Conservation (phyloP, 2,329 filamentous ascomycete genomes). For the Sporothrix euskadiensis region DNA sequence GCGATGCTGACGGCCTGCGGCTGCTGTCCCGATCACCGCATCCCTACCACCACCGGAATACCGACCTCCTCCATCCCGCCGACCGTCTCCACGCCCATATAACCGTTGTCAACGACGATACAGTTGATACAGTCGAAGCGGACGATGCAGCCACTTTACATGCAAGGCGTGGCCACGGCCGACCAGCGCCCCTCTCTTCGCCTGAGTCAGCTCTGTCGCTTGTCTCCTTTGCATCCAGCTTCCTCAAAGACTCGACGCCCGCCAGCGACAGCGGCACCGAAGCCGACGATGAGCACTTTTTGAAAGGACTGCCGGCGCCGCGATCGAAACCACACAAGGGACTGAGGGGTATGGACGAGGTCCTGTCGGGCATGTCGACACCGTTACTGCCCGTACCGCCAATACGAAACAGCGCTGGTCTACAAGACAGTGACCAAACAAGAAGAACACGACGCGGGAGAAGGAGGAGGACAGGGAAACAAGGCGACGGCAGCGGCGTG, state of each 20-base stretch:
- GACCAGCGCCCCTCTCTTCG: not conserved
- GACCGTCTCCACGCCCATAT: constrained; percentile 38
- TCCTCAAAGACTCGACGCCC: constrained; percentile 55
- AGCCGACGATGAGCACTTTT: constrained; percentile 88
- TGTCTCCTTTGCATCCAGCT: constrained; percentile 33
- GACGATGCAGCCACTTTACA: not conserved
- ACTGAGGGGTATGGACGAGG: constrained; percentile 62
- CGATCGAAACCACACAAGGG: constrained; percentile 74
- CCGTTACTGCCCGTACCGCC: constrained; percentile 50
- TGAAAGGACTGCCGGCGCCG: constrained; percentile 82
- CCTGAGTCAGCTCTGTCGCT: constrained; percentile 33
- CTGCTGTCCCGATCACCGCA: constrained; percentile 64
- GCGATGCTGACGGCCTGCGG: constrained; percentile 41
- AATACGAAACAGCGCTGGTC: not conserved
- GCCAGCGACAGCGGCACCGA: constrained; percentile 91
- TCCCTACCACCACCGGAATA: constrained; percentile 63
- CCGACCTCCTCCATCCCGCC: constrained; percentile 56
- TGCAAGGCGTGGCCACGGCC: not conserved
- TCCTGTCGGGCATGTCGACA: constrained; percentile 57
- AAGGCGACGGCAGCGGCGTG: not conserved
- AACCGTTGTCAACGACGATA: not conserved
- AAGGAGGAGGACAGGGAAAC: not conserved
- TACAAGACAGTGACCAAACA: not conserved
- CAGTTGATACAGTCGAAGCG: not conserved
- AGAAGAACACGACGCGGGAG: not conserved